phyloP scores from a whole-genome alignment of 1,139 yeast genomes.

The Yamadazyma diddensiae region DNA sequence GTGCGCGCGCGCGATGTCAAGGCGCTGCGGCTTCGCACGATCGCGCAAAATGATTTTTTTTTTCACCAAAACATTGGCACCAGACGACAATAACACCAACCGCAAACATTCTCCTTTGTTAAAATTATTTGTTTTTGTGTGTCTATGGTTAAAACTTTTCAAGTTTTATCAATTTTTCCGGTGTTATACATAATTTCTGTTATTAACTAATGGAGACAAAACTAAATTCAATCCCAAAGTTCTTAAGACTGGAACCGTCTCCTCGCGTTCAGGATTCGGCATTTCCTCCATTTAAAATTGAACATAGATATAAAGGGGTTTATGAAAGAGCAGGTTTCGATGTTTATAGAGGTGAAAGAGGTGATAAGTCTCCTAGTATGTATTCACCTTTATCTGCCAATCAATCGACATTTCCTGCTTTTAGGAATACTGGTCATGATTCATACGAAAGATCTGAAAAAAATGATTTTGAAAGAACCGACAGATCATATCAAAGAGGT shows the following conservation, averaged over 20 bases:
- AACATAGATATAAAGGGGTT: conserved; percentile 55
- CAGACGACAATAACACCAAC: no score
- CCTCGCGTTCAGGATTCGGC: conserved; percentile 40
- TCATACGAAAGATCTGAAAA: no score
- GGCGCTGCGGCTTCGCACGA: no score
- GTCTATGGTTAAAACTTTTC: background rate
- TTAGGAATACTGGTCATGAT: no score
- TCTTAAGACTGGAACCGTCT: conserved; percentile 28
- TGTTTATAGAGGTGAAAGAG: conserved; percentile 27
- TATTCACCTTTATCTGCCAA: no score
- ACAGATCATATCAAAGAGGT: no score
- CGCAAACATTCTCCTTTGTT: no score
- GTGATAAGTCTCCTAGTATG: conserved; percentile 7
- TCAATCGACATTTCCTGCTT: no score
- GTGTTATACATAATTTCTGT: background rate
- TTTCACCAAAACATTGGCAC: background rate
- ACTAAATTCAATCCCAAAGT: conserved; percentile 11
- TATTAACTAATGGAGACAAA: conserved; percentile 6
- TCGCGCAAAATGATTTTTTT: no score
- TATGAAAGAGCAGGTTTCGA: conserved; percentile 69
- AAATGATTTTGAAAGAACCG: no score
- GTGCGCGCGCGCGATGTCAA: no score
- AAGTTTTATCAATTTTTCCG: background rate
- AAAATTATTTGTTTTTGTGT: background rate
- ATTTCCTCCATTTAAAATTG: conserved; percentile 59